Percentiles rank a stretch among this genome's conserved stretches.
These are phyloP conservation scores for Spiromastix sp. DNA, from an alignment of 2,329 filamentous ascomycete species.

Conservation along the genomic window DNA sequence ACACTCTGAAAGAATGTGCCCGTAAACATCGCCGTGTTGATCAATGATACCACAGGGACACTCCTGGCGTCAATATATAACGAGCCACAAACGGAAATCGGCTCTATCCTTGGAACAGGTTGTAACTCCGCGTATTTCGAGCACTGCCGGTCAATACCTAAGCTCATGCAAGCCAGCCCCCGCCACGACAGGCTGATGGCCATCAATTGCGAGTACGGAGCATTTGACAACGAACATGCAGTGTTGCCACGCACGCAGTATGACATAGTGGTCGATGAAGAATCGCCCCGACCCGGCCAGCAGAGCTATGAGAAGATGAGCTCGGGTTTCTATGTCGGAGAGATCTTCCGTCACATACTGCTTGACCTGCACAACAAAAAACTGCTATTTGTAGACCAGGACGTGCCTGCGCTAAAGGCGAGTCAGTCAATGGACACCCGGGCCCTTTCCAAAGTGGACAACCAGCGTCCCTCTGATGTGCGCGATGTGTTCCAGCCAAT, in stretches of 20 bases:
- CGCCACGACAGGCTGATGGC: constrained; percentile 76
- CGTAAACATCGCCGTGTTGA: constrained; percentile 83
- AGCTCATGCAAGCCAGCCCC: constrained; percentile 84
- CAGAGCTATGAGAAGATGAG: constrained; percentile 98
- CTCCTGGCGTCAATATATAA: constrained; percentile 95
- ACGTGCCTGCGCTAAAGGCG: constrained; percentile 69
- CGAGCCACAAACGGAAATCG: constrained; percentile 85
- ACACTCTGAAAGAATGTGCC: constrained; percentile 58
- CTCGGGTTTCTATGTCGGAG: constrained; percentile 84
- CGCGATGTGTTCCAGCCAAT: constrained; percentile 68
- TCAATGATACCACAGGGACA: constrained; percentile 97
- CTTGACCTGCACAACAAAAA: constrained; percentile 74
- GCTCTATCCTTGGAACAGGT: constrained; percentile 96
- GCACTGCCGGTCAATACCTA: constrained; percentile 78
- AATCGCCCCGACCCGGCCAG: constrained; percentile 85
- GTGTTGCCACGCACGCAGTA: constrained; percentile 79
- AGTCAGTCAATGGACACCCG: constrained; percentile 86
- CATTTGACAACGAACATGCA: constrained; percentile 88
- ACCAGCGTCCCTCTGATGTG: constrained; percentile 90
- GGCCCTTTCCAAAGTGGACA: constrained; percentile 85
- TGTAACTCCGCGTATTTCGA: constrained; percentile 99
- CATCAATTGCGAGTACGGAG: constrained; percentile 97
- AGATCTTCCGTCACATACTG: constrained; percentile 83
- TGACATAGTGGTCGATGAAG: constrained; percentile 77
- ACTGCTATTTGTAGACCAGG: constrained; percentile 73